Evolutionary conservation across 176 grass and related monocot genomes (phyloP).

Genomic region (Puya raimondii): DNA sequence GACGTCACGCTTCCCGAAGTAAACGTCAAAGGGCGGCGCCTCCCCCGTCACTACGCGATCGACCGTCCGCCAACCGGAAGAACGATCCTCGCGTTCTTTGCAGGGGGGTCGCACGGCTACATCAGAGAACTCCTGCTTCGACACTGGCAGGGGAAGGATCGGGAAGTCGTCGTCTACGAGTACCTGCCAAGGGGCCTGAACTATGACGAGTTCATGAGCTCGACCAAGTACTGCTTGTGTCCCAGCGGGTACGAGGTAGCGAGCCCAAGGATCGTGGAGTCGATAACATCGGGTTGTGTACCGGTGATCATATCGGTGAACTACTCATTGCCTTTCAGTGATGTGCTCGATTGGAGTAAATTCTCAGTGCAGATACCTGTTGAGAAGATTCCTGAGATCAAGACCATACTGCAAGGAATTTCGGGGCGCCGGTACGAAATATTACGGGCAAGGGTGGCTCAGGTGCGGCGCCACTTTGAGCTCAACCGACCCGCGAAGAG

Average conservation of each 20-base stretch:
- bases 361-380: conserved; percentile 23
- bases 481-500: conserved; percentile 13
- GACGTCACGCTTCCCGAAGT: conserved; percentile 33
- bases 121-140: conserved; percentile 24
- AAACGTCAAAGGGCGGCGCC: not conserved
- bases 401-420: conserved; percentile 26
- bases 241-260: conserved; percentile 29
- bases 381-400: conserved; percentile 25
- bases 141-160: conserved; percentile 24
- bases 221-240: conserved; percentile 32
- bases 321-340: conserved; percentile 30
- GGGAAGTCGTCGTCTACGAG: conserved; percentile 21
- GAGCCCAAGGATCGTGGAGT: conserved; percentile 34
- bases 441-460: conserved; percentile 26
- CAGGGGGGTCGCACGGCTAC: conserved; percentile 22
- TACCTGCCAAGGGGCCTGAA: conserved; percentile 14
- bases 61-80: not conserved
- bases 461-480: conserved; percentile 23
- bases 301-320: conserved; percentile 30
- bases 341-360: conserved; percentile 35
- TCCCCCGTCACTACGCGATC: not conserved
- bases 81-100: conserved; percentile 28
- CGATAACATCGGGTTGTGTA: conserved; percentile 28
- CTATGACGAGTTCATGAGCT: conserved; percentile 26
- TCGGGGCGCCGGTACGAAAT: conserved; percentile 3